phyloP scores from a whole-genome alignment of 495 filamentous ascomycete genomes.

The Echria macrotheca region DNA sequence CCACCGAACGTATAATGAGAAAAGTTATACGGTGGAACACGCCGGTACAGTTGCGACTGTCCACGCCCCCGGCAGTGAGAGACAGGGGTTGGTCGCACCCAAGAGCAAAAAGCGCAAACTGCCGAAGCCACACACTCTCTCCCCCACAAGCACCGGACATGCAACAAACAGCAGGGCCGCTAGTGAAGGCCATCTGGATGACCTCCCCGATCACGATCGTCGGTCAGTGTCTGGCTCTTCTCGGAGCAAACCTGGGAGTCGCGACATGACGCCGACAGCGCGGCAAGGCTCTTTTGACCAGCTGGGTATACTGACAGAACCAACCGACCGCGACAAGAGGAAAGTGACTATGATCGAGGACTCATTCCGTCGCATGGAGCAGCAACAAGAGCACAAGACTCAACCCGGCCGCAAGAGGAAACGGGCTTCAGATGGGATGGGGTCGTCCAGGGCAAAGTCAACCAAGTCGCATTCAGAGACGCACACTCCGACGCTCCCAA shows the following conservation, averaged over 20 bases:
- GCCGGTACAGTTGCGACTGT: slow-evolving; percentile 33
- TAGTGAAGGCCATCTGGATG: slow-evolving; percentile 61
- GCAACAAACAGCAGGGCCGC: slow-evolving; percentile 73
- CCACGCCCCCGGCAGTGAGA: slow-evolving; percentile 38
- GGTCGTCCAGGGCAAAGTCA: slow-evolving; percentile 31
- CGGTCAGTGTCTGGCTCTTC: slow-evolving; percentile 70
- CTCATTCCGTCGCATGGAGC: slow-evolving; percentile 60
- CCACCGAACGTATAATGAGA: slow-evolving; percentile 62
- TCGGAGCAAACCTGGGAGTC: slow-evolving; percentile 70
- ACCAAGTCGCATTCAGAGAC: slow-evolving; percentile 29
- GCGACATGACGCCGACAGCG: slow-evolving; percentile 69
- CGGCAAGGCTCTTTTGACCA: slow-evolving; percentile 48
- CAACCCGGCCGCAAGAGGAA: slow-evolving; percentile 54
- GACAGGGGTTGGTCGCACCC: too few species aligned
- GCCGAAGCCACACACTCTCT: slow-evolving; percentile 48
- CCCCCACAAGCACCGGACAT: slow-evolving; percentile 62
- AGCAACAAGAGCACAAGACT: slow-evolving; percentile 39
- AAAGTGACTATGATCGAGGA: slow-evolving; percentile 84
- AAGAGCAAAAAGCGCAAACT: slow-evolving; percentile 58
- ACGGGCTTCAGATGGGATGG: slow-evolving; percentile 53
- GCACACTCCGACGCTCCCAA: slow-evolving; percentile 29
- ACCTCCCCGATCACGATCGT: slow-evolving; percentile 50
- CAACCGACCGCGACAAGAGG: slow-evolving; percentile 80
- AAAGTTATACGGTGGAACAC: too few species aligned
- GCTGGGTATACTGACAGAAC: slow-evolving; percentile 51